Conservation (phyloP, 2,329 filamentous ascomycete species). For the Cytospora paraplurivora region DNA sequence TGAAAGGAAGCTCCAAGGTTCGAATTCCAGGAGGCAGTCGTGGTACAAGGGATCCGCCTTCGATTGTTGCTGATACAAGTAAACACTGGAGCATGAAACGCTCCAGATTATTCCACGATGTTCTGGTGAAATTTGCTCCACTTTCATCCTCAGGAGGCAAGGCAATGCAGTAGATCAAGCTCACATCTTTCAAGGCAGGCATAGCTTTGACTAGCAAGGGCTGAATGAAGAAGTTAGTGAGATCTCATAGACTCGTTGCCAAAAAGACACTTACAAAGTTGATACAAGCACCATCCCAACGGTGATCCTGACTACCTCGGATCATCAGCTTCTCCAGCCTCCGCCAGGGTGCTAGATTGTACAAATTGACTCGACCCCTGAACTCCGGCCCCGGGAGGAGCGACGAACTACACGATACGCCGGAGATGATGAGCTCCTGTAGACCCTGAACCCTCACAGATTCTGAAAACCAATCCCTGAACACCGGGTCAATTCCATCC, state of each 20-base stretch:
- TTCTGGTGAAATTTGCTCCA: not conserved
- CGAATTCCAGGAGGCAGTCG: not conserved
- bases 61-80: no score
- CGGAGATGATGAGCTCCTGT: constrained; percentile 1
- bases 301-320: rapidly evolving
- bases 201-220: not conserved
- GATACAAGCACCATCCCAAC: not conserved
- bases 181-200: constrained; percentile 16
- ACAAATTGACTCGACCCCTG: not conserved
- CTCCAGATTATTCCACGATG: not conserved
- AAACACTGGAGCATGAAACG: not conserved
- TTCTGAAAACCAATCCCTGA: not conserved
- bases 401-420: not conserved
- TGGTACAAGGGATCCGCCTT: not conserved
- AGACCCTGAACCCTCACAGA: not conserved
- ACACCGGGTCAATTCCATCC: no score
- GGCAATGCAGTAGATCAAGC: not conserved
- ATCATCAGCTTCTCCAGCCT: constrained; percentile 17
- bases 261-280: not conserved
- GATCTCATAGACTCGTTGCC: not conserved
- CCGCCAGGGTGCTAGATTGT: constrained; percentile 2
- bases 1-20: not conserved
- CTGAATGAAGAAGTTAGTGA: constrained; percentile 1
- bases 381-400: rapidly evolving
- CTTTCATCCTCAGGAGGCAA: not conserved